Conservation (phyloP, 768 basidiomycete species). For the Daedaleopsis sinensis region DNA sequence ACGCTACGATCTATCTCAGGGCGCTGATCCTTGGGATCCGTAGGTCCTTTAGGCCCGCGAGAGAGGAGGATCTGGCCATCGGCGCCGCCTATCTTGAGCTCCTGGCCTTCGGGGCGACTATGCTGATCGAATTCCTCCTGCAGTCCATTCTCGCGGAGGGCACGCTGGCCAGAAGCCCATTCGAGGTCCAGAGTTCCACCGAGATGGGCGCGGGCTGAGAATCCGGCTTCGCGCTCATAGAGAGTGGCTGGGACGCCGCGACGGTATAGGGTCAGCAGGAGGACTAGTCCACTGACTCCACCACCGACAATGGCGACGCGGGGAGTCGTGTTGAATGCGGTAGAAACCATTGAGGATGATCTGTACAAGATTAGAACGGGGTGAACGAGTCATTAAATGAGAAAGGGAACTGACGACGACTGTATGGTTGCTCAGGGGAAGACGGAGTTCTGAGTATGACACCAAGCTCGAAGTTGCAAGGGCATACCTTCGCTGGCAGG, state of each 20-base stretch:
- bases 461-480: too few species aligned
- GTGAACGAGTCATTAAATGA: too few species aligned
- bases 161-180: not conserved
- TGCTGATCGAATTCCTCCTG: not conserved
- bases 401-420: too few species aligned
- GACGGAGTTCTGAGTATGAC: too few species aligned
- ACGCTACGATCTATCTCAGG: conserved; percentile 1
- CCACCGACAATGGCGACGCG: conserved; percentile 10
- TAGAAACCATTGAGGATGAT: too few species aligned
- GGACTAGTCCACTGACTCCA: not conserved
- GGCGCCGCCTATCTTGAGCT: not conserved
- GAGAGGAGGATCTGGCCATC: not conserved
- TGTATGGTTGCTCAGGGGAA: too few species aligned
- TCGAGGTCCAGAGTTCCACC: not conserved
- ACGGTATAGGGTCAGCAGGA: not conserved
- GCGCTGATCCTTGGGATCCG: not conserved
- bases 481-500: too few species aligned
- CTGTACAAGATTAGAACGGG: too few species aligned
- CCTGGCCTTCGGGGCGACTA: not conserved
- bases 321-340: too few species aligned
- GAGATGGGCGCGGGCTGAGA: not conserved
- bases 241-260: conserved; percentile 2
- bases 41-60: too few species aligned
- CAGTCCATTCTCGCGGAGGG: not conserved
- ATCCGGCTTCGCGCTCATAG: not conserved